Conservation (phyloP, 106 monocot genomes). For the Dioscorea zingiberensis region DNA sequence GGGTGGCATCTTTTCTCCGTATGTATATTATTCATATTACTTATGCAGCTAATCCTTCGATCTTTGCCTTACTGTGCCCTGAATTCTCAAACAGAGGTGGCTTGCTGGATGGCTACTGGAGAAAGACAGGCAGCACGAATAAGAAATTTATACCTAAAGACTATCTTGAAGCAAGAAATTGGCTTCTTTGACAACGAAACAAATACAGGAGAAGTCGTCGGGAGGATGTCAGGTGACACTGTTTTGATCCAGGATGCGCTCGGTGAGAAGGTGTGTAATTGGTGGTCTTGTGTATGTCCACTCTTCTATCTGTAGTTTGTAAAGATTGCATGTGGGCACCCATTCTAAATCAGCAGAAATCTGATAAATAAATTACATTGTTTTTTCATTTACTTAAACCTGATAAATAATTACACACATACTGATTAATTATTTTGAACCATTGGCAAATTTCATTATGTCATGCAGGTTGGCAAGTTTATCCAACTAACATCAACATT, state of each 20-base stretch:
- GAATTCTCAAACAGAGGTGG: conserved; percentile 36
- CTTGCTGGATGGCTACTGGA: conserved; percentile 70
- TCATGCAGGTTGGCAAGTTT: conserved; percentile 44
- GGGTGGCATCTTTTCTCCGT: conserved; percentile 47
- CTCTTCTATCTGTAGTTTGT: background rate
- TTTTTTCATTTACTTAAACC: no score
- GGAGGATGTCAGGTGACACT: conserved; percentile 65
- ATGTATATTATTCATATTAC: conserved; percentile 11
- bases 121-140: conserved; percentile 62
- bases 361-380: no score
- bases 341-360: no score
- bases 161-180: conserved; percentile 63
- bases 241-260: conserved; percentile 73
- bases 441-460: background rate
- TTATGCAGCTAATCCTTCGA: no score
- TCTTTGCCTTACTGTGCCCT: background rate
- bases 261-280: conserved; percentile 61
- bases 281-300: background rate
- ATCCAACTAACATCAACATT: conserved; percentile 40
- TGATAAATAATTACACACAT: no score
- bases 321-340: no score
- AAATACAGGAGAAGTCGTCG: conserved; percentile 61
- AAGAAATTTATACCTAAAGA: conserved; percentile 61
- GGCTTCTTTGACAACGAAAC: conserved; percentile 73
- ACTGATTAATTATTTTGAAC: no score